Conservation (phyloP, 2,329 filamentous ascomycete genomes). For the Metarhizium robertsii region DNA sequence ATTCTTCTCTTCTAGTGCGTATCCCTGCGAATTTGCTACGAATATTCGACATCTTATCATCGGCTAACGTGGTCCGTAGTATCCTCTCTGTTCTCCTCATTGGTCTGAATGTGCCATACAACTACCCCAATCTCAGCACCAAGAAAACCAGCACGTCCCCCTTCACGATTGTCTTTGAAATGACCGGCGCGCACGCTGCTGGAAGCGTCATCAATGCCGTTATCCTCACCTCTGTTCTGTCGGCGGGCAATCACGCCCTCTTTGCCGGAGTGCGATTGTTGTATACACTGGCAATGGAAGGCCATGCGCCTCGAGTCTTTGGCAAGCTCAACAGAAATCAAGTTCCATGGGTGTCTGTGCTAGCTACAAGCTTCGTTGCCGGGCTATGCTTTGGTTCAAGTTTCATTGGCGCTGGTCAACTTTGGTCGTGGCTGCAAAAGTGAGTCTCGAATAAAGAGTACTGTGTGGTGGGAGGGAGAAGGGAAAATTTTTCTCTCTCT, state of each 20-base stretch:
- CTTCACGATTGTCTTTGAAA: conserved; percentile 49
- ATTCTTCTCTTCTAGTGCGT: conserved; percentile 42
- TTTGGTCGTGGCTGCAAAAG: conserved; percentile 61
- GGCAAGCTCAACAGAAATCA: conserved; percentile 24
- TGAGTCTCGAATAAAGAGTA: conserved; percentile 18
- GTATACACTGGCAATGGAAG: conserved; percentile 29
- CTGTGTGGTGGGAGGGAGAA: not conserved
- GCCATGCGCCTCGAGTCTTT: conserved; percentile 47
- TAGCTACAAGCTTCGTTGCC: conserved; percentile 45
- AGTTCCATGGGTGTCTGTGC: conserved; percentile 30
- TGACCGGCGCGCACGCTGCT: conserved; percentile 42
- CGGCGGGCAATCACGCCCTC: conserved; percentile 27
- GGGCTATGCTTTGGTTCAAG: conserved; percentile 55
- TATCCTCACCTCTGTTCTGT: conserved; percentile 31
- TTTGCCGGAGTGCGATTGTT: conserved; percentile 25
- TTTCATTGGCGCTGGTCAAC: conserved; percentile 54
- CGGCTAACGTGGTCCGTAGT: conserved; percentile 11
- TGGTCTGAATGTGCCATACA: conserved; percentile 51
- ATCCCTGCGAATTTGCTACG: not conserved
- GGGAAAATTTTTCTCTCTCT: not conserved
- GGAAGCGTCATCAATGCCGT: conserved; percentile 50
- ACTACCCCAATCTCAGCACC: conserved; percentile 23
- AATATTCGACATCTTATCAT: not conserved
- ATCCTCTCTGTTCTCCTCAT: conserved; percentile 32
- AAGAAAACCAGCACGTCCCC: conserved; percentile 26